Evolutionary conservation across 2,329 filamentous ascomycete genomes (phyloP).

Genomic region (Exophiala sp.): DNA sequence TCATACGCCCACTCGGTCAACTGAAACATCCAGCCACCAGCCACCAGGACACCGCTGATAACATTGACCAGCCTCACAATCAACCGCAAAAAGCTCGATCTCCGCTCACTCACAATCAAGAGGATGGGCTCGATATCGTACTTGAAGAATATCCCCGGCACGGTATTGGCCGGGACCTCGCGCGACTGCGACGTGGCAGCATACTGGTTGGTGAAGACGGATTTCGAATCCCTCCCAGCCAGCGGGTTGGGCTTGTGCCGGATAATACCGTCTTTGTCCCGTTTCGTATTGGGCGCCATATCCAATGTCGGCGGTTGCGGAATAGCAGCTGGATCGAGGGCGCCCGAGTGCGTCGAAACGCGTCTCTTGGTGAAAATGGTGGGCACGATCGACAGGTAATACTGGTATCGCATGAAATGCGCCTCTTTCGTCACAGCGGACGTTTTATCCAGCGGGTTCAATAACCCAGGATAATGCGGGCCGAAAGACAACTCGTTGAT

Average conservation of each 20-base stretch:
- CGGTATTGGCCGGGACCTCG: slow-evolving; percentile 59
- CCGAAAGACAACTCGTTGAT: slow-evolving; percentile 95
- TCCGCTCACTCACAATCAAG: slow-evolving; percentile 74
- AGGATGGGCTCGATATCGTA: slow-evolving; percentile 97
- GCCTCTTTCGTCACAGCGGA: slow-evolving; percentile 60
- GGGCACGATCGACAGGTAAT: slow-evolving; percentile 91
- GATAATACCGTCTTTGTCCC: slow-evolving; percentile 31
- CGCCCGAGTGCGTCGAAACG: slow-evolving; percentile 30
- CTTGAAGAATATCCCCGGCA: slow-evolving; percentile 95
- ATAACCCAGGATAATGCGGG: slow-evolving; percentile 87
- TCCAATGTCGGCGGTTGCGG: slow-evolving; percentile 34
- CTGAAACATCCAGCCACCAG: slow-evolving; percentile 88
- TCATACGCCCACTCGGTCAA: slow-evolving; percentile 67
- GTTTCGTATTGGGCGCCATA: slow-evolving; percentile 31
- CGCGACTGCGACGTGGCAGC: slow-evolving; percentile 86
- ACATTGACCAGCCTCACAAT: slow-evolving; percentile 83
- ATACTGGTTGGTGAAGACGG: slow-evolving; percentile 93
- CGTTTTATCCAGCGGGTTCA: slow-evolving; percentile 91
- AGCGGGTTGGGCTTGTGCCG: slow-evolving; percentile 23
- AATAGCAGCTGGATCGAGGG: slow-evolving; percentile 39
- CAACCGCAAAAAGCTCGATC: slow-evolving; percentile 67
- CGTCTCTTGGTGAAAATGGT: slow-evolving; percentile 72
- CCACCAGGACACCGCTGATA: slow-evolving; percentile 81
- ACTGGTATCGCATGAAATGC: slow-evolving; percentile 95
- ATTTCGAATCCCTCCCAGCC: slow-evolving; percentile 41